Percentiles rank a stretch among this genome's conserved stretches.
Conservation (phyloP, 148 eudicot genomes). For the Rhododendron molle region DNA sequence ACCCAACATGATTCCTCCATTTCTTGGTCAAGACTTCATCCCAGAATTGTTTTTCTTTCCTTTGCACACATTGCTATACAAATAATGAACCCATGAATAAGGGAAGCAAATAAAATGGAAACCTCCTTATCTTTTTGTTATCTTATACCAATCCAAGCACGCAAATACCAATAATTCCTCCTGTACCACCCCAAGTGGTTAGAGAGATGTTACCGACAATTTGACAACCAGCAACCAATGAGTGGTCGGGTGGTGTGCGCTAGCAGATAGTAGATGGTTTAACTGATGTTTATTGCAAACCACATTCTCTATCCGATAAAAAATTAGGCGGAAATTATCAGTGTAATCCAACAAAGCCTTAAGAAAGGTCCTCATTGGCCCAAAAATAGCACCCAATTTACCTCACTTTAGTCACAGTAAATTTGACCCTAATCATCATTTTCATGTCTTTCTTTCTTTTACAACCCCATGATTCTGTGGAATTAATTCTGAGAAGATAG, state of each 20-base stretch:
- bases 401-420: not conserved
- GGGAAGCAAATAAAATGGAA: not conserved
- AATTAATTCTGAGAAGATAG: not conserved
- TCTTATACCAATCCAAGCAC: not conserved
- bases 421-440: not conserved
- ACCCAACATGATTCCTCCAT: not conserved
- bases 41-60: not conserved
- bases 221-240: not conserved
- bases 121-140: not conserved
- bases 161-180: not conserved
- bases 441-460: not conserved
- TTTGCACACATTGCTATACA: not conserved
- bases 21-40: not conserved
- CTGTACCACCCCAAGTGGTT: not conserved
- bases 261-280: not conserved
- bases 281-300: not conserved
- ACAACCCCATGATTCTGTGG: not conserved
- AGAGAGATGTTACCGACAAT: not conserved
- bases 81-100: not conserved
- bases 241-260: not conserved
- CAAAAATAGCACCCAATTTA: not conserved
- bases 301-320: not conserved
- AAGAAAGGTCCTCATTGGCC: not conserved
- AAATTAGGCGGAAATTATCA: not conserved
- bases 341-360: not conserved